phyloP scores from a whole-genome alignment of 2,329 filamentous ascomycete species.

The Plenodomus lindquistii region DNA sequence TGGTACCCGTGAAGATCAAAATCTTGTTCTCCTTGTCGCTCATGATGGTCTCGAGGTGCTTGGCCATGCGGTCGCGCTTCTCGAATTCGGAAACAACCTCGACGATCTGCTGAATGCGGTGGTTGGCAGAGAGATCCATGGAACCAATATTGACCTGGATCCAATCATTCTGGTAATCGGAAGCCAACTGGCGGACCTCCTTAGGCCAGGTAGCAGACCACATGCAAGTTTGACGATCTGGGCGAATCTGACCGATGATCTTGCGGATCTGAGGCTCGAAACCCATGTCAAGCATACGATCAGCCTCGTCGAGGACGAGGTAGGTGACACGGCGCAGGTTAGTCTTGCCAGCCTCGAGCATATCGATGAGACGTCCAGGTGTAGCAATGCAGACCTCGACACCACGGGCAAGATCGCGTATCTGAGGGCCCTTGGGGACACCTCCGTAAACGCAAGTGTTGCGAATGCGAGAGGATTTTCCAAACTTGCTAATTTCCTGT shows the following conservation, averaged over 20 bases:
- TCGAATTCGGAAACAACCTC: constrained; percentile 96
- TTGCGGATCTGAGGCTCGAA: constrained; percentile 99
- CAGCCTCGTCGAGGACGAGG: constrained; percentile 96
- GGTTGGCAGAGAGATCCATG: constrained; percentile 93
- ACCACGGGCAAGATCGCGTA: constrained; percentile 89
- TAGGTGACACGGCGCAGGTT: constrained; percentile 98
- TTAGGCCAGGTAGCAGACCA: constrained; percentile 99
- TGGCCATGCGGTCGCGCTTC: constrained; percentile 97
- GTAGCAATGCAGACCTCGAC: constrained; percentile 99
- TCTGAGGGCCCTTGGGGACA: constrained; percentile 97
- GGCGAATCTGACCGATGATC: constrained; percentile 96
- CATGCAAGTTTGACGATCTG: constrained; percentile 98
- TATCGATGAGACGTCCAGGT: constrained; percentile 95
- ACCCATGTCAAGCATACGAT: constrained; percentile 99
- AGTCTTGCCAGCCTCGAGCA: constrained; percentile 97
- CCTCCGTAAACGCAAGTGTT: constrained; percentile 99
- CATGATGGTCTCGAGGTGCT: constrained; percentile 98
- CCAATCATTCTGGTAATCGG: constrained; percentile 91
- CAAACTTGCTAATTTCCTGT: constrained; percentile 97
- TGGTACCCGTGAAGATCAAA: constrained; percentile 83
- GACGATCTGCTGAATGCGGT: constrained; percentile 96
- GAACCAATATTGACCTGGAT: constrained; percentile 99
- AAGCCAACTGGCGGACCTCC: constrained; percentile 89
- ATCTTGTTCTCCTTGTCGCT: constrained; percentile 94
- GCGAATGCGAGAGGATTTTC: constrained; percentile 94